Base-by-base conservation (phyloP, 352 stramenopile genomes). In the Phytopythium sindhum region DNA sequence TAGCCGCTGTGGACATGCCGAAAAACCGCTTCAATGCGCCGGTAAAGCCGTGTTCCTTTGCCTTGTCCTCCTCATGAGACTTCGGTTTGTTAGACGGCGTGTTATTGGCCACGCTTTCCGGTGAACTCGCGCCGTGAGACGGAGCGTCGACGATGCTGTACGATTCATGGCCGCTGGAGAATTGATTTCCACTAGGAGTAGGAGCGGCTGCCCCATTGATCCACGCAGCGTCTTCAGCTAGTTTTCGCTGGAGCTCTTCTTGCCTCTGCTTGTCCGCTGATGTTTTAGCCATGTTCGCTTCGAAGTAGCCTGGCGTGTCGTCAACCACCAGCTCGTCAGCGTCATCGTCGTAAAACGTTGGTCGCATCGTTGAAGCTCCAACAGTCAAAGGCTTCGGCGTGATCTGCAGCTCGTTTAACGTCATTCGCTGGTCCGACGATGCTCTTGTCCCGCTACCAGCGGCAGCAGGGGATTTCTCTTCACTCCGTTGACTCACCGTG, bases 21-120 rank as follows among this genome's bases (percentile, higher is more conserved):
- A 93, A 90, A 10, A 93, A 85, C 0, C 84, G 72, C 66, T 91
- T 91, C 0, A 93, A 50, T 24, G 74, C 82, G 19, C 75, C 74
- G 44, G 77, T 67, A 26, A 93, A 78, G 1, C 84, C 74, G 8
- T 56, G 45, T 14, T 63, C 60, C 21, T 66, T 72, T 11, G 45
- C 33, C 15, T 74, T 67, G 29, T 45, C 60, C 35, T 39, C 60
- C 19, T 42, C 57, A 50, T 60, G 48, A 9, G 51, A 24, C 1
- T 7, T n/a, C 33, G 28, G 21, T 57, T 54, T 15, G 44, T 10
- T 29, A 1, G 28, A 15, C 3, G 33, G 29, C 44, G 24, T 23
- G 42, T 48, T 45, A 53, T 51, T 54, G 47, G 23, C 12, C 37
- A 33, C 69, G 11, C 42, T 66, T 26, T 61, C 53, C 29, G 68